Base-by-base conservation (phyloP, 192 early-diverging fungal genomes). In the Coemansia sp. region DNA sequence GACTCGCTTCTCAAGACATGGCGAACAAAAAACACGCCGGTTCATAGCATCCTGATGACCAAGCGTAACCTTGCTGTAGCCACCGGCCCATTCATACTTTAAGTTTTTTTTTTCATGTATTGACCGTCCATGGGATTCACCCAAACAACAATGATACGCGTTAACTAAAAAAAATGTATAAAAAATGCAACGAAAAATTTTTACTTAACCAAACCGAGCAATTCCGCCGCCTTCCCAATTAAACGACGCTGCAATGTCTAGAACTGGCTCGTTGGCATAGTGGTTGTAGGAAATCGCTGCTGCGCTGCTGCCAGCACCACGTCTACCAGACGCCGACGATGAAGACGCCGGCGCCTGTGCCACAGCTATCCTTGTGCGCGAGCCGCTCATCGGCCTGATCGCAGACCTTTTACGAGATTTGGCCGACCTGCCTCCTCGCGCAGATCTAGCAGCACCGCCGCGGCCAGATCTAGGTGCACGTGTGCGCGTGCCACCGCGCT, bases 1-100 rank as follows among this genome's bases (percentile, higher is more conserved):
- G 83, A 86, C 2, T 86, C 89, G 48, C 85, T 89, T 51, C 64
- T 96, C 17, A 86, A 82, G 4, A 87, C 91, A 0, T 97, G 90
- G 75, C 87, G 87, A 11, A 99, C 97, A 3, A 97, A 97, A 75
- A 85, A 86, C 69, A 97, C 97, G 36, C 95, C 97, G 0, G 87
- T 96, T 28, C 93, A 93, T 69, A 86, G 86, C 56, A 83, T 96
- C 36, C 76, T 87, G 66, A 97, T 94, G 76, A 96, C 90, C 18
- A 84, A 86, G 67, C 85, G 91, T 33, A 99, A 97, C 71, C 78
- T 99, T 10, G 87, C 91, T 40, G 75, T 96, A 20, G 91, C 93
- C 29, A 76, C 91, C 51, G 97, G 97, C 30, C 89, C 92, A 2
- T 98, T 89, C 38, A 7, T 14, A 16, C 22, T 33, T 52, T 55